A percentile compares a stretch with the other conserved stretches of the same genome.
Conservation (phyloP, 176 grass and related monocot species). For the Paspalum notatum region DNA sequence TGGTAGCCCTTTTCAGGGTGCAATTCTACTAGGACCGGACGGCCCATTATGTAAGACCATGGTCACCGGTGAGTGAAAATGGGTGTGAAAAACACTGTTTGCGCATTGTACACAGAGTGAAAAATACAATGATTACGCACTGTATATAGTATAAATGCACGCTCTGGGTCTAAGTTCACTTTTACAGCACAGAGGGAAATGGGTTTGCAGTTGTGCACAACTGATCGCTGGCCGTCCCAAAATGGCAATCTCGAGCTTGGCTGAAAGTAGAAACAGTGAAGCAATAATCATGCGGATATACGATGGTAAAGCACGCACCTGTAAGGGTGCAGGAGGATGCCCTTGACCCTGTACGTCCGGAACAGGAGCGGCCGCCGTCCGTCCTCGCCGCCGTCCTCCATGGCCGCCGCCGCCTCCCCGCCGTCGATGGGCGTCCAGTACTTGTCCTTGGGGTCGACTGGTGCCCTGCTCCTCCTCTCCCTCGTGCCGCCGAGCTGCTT, state of each 20-base stretch:
- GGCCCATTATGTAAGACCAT: no score
- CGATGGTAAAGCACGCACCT: conserved; percentile 15
- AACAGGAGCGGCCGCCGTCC: conserved; percentile 48
- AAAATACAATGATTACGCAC: no score
- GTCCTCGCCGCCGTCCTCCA: conserved; percentile 45
- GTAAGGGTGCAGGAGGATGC: conserved; percentile 44
- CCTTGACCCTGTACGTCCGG: conserved; percentile 53
- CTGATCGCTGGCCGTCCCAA: not conserved
- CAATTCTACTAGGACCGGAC: no score
- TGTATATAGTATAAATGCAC: no score
- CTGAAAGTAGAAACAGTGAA: not conserved
- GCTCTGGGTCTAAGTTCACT: no score
- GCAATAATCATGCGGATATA: no score
- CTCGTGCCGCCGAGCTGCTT: not conserved
- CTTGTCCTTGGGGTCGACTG: conserved; percentile 30
- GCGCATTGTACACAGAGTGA: no score
- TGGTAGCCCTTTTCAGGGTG: no score
- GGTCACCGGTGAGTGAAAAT: no score
- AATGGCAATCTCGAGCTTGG: not conserved
- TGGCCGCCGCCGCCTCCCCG: conserved; percentile 20
- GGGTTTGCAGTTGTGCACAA: no score
- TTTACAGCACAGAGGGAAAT: no score
- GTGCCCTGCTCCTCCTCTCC: not conserved
- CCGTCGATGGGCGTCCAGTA: conserved; percentile 53
- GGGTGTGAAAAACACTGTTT: no score